Conservation (phyloP, 306 rosid species). For the Mucuna pruriens region DNA sequence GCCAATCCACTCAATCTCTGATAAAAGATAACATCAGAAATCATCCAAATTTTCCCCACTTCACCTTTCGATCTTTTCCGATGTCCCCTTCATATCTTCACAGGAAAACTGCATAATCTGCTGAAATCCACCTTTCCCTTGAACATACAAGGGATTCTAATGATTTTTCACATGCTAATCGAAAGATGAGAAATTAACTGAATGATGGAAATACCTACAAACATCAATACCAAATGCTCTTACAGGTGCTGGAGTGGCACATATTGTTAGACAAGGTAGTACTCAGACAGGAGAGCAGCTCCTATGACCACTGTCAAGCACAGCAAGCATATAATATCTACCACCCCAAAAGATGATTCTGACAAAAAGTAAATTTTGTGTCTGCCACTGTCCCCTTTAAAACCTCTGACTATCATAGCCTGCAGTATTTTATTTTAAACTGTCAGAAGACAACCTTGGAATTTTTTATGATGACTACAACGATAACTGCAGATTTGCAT, state of each 20-base stretch:
- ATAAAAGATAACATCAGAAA: background rate
- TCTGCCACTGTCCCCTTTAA: slow-evolving; percentile 72
- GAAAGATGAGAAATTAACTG: slow-evolving; percentile 8
- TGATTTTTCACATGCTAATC: slow-evolving; percentile 14
- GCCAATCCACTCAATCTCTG: background rate
- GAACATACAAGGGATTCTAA: background rate
- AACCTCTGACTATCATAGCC: slow-evolving; percentile 99
- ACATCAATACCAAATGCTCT: slow-evolving; percentile 3
- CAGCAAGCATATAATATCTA: slow-evolving; percentile 64
- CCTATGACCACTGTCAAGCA: slow-evolving; percentile 61
- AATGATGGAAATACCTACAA: background rate
- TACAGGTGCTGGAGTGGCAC: slow-evolving; percentile 26
- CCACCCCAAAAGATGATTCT: slow-evolving; percentile 67
- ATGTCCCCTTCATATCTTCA: slow-evolving; percentile 13
- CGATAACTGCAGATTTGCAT: slow-evolving; percentile 15
- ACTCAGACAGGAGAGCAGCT: slow-evolving; percentile 73
- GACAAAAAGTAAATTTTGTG: slow-evolving; percentile 84
- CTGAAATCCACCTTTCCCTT: background rate
- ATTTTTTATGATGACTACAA: background rate
- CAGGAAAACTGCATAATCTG: background rate
- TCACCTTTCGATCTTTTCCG: background rate
- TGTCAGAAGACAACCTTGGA: slow-evolving; percentile 21
- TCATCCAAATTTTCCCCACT: slow-evolving; percentile 1
- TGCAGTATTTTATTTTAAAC: slow-evolving; percentile 42
- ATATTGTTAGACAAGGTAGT: slow-evolving; percentile 55